Base-by-base conservation (phyloP, 768 basidiomycete genomes). In the Coprinopsis strossmayeri region DNA sequence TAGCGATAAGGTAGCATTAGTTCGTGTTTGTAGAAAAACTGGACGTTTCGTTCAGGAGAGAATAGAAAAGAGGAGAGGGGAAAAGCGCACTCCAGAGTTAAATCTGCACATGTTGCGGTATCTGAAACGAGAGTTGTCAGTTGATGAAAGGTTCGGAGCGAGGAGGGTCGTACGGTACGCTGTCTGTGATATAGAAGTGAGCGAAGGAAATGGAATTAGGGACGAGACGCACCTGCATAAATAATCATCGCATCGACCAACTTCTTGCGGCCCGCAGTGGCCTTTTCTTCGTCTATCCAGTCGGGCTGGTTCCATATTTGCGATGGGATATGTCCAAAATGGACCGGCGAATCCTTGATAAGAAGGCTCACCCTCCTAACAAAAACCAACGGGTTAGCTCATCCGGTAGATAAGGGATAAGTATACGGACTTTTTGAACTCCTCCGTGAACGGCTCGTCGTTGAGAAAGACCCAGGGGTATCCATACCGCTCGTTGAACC, bases 71-170 rank as follows among this genome's bases (percentile, higher is more conserved):
- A n/a, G 25, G 30, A 1, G 34, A 30, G 12, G 24, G 38, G 25
- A 45, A 40, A 37, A 3, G 69, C 82, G 54, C 65, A 91, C 89
- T 24, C 90, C 91, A 40, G 89, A 92, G 67, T 94, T 91, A 67
- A 84, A 97, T 10, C 94, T 81, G 65, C 94, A 96, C 94, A 96
- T 96, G 56, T 95, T 92, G 35, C 93, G 82, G 60, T 96, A 95
- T 24, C 80, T 84, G 56, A 18, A 43, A 42, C 43, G 25, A 17
- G 39, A 42, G 21, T 13, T 5, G 17, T 9, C 11, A n/a, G 26
- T 26, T 12, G 30, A 25, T 21, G 20, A 28, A 34, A 10, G 28
- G 30, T 10, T 21, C 34, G 17, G 39, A 34, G 23, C n/a, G 28
- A 34, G n/a, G 37, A 17, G 30, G 5, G 15, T 77, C 83, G 53